Conservation (phyloP, 306 rosid species). For the Leucaena leucocephala region DNA sequence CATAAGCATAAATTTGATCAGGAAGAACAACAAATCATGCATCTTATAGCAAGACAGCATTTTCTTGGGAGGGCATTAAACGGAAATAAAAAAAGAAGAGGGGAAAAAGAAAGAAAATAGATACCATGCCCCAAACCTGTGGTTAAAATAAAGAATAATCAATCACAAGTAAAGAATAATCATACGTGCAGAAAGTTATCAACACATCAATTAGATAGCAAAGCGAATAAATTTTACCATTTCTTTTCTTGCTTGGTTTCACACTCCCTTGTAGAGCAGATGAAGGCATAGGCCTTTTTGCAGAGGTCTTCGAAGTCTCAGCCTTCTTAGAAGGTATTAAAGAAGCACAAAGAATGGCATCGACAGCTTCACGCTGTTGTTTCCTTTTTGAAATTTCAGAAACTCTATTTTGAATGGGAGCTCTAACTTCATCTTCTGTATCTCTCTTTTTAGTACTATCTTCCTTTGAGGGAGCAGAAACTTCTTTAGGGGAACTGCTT, state of each 20-base stretch:
- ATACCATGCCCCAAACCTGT: neutral
- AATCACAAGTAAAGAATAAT: neutral
- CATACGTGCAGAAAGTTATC: neutral
- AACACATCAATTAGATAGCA: slow-evolving; percentile 30
- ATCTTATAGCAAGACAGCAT: neutral
- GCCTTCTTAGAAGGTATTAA: slow-evolving; percentile 78
- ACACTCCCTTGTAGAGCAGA: slow-evolving; percentile 46
- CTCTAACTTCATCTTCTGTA: slow-evolving; percentile 44
- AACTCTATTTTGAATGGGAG: slow-evolving; percentile 44
- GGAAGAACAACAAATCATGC: neutral
- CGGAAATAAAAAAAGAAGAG: too few relatives aligned
- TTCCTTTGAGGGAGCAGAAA: slow-evolving; percentile 46
- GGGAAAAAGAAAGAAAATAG: too few relatives aligned
- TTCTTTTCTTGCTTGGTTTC: slow-evolving; percentile 67
- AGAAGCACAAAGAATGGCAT: slow-evolving; percentile 12
- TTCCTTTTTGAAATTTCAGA: slow-evolving; percentile 81
- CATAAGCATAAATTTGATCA: slow-evolving; percentile 30
- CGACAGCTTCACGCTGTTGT: slow-evolving; percentile 75
- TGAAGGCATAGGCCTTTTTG: slow-evolving; percentile 56
- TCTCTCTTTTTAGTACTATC: slow-evolving; percentile 43
- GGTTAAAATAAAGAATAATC: too few relatives aligned
- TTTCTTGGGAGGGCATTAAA: neutral
- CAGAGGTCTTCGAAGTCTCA: slow-evolving; percentile 51
- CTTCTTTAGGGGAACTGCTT: slow-evolving; percentile 41
- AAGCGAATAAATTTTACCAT: slow-evolving; percentile 44